Base-by-base conservation (phyloP, 2,329 filamentous ascomycete genomes). In the Fusarium sp. region DNA sequence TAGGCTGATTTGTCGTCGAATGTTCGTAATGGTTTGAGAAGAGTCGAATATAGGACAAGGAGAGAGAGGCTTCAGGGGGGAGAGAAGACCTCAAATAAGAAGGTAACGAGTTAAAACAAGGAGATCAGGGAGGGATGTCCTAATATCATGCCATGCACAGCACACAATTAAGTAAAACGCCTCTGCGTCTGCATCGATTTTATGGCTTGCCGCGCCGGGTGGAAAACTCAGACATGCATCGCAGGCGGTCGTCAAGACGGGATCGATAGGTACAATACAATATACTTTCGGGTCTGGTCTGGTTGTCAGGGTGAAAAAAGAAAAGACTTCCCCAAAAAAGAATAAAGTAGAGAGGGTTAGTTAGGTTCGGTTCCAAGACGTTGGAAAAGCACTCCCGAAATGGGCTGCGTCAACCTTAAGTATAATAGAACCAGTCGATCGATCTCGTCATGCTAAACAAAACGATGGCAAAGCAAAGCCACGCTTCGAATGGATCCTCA, bases 101-200 rank as follows among this genome's bases (percentile, higher is more conserved):
- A 31, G 28, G 28, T 13, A 50, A 34, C n/a, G 20, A 42, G 13
- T 38, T 20, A 48, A 50, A 38, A 34, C 38, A 20, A 22, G 38
- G 17, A 34, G 38, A 60, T 65, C 58, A 68, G 64, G 64, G 58
- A 66, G 53, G 46, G 33, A 50, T 39, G 36, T 49, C 45, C 50
- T 36, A 55, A 45, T 46, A 14, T 40, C 39, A 49, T 58, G 59
- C 40, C 50, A 63, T 51, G 42, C 36, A 44, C 44, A 42, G 31
- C 34, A 58, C 43, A 54, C 43, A 53, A 43, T 60, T 49, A 59
- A 52, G 58, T 54, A 45, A 66, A 66, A 66, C 63, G 63, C 63
- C 55, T 66, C 55, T 66, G 63, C 63, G 44, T 66, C 55, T 66
- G 63, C 49, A 60, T 66, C 45, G 40, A 52, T 48, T 65, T 38